Percentiles rank a stretch among this genome's conserved stretches.
Evolutionary conservation across 352 stramenopile genomes (phyloP).

Genomic region (Globisporangium recalcitrans): DNA sequence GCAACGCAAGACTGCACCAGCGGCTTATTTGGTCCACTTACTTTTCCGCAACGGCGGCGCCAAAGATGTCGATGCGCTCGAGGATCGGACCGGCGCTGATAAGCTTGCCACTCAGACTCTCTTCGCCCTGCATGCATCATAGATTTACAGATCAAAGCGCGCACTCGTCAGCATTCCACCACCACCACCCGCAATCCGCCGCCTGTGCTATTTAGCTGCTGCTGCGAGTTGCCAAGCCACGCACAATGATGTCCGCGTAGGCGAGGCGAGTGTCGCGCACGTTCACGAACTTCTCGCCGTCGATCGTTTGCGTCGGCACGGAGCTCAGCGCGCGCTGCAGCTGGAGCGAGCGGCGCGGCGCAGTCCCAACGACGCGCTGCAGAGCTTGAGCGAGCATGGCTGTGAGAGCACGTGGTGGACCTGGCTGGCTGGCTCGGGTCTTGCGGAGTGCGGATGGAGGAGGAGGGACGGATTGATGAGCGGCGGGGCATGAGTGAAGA

Average conservation of each 20-base stretch:
- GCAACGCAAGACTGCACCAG: not conserved
- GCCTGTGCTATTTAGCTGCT: too few relatives aligned
- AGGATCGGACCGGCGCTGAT: constrained; percentile 48
- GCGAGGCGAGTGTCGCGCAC: constrained; percentile 45
- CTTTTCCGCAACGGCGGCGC: constrained; percentile 58
- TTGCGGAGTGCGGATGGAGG: constrained; percentile 3
- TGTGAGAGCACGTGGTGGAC: not conserved
- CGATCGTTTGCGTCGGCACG: constrained; percentile 25
- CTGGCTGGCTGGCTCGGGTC: not conserved
- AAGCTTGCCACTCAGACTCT: constrained; percentile 43
- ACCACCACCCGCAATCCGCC: too few relatives aligned
- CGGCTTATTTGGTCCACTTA: constrained; percentile 13
- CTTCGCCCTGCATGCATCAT: constrained; percentile 42
- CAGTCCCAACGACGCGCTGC: not conserved
- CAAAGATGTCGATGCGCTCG: constrained; percentile 58
- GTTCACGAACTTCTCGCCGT: constrained; percentile 33
- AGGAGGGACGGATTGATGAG: not conserved
- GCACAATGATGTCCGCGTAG: constrained; percentile 60
- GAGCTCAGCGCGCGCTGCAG: constrained; percentile 17
- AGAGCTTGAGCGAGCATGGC: constrained; percentile 6
- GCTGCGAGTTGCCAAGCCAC: constrained; percentile 4
- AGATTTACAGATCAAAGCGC: too few relatives aligned
- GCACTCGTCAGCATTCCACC: not conserved
- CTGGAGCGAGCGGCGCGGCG: not conserved
- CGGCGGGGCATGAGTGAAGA: not conserved